Base-by-base conservation (phyloP, 2,329 filamentous ascomycete species). In the Clarireedia monteithiana region DNA sequence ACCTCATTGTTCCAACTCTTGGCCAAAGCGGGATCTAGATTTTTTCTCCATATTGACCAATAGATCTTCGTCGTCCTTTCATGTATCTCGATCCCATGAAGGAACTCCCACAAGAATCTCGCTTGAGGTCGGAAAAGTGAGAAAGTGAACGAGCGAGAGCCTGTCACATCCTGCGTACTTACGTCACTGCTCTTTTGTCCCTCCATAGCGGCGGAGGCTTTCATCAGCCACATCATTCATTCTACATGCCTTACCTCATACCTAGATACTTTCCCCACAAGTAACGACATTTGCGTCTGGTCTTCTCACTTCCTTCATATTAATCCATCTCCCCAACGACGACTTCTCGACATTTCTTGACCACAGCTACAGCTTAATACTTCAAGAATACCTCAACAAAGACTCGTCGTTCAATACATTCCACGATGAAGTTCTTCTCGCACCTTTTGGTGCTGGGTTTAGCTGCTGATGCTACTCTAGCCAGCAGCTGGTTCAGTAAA, bases 401-500 rank as follows among this genome's bases (percentile, higher is more conserved):
- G 24, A 40, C 36, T 50, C 52, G 30, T 50, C 51, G 5, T 30
- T 10, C 27, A 30, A 30, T 23, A 50, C 14, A 34, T 36, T 46
- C 14, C 55, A 83, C 60, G 60, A 96, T 96, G 91, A 94, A 83
- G 78, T 81, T 94, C 73, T 73, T 89, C 68, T 77, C 80, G 60
- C 80, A 84, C 69, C 71, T 89, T 73, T 74, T 92, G 63, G 77
- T 89, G 67, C 77, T 89, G 68, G 82, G 83, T 66, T 75, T 95
- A 57, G 86, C 88, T 69, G 81, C 86, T 42, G 82, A 89, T 68
- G 80, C 79, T 60, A 84, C 82, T 48, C 74, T 83, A 61, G 89
- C 85, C 62, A 91, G 85, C 75, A 87, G 75, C 72, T 96, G 91
- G 91, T 91, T 95, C 70, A 83, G 81, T 69, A 94, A 90, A 73